Evolutionary conservation across 2,329 filamentous ascomycete genomes (phyloP).

Genomic region (Nigrograna mackinnonii): DNA sequence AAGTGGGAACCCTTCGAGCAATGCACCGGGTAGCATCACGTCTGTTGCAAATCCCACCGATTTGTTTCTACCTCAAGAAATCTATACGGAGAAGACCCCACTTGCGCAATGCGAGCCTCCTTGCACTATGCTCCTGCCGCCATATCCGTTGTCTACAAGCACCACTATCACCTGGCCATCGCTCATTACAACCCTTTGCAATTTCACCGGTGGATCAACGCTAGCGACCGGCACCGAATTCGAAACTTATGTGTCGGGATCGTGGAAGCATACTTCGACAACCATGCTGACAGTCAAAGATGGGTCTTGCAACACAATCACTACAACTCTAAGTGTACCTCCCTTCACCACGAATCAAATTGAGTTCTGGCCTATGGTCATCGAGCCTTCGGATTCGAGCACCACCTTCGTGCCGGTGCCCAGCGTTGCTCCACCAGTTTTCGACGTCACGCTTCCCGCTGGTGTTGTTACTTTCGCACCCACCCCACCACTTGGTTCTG

Average conservation of each 20-base stretch:
- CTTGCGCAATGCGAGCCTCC: slow-evolving; percentile 7
- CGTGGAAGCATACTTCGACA: too few relatives aligned
- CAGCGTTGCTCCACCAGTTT: slow-evolving; percentile 1
- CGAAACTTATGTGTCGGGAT: too few relatives aligned
- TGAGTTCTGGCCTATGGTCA: slow-evolving; percentile 9
- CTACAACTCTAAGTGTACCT: slow-evolving; percentile 3
- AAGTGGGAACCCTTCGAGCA: too few relatives aligned
- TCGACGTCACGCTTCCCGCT: slow-evolving; percentile 1
- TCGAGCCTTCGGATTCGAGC: slow-evolving; percentile 1
- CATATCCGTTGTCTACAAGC: background rate
- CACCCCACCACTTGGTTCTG: too few relatives aligned
- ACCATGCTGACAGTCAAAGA: slow-evolving; percentile 2
- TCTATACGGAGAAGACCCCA: too few relatives aligned
- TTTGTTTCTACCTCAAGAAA: too few relatives aligned
- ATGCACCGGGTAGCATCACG: too few relatives aligned
- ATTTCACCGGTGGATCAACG: slow-evolving; percentile 1
- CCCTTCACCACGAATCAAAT: slow-evolving; percentile 8
- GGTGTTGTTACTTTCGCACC: slow-evolving; percentile 5
- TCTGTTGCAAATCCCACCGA: too few relatives aligned
- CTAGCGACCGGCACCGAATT: too few relatives aligned
- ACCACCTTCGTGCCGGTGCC: slow-evolving; percentile 4
- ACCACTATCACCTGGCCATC: slow-evolving; percentile 10
- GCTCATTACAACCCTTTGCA: slow-evolving; percentile 4
- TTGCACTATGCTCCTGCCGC: slow-evolving; percentile 10
- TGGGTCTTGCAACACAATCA: background rate